Conservation (phyloP, 768 basidiomycete genomes). For the Cystobasidium ongulense region DNA sequence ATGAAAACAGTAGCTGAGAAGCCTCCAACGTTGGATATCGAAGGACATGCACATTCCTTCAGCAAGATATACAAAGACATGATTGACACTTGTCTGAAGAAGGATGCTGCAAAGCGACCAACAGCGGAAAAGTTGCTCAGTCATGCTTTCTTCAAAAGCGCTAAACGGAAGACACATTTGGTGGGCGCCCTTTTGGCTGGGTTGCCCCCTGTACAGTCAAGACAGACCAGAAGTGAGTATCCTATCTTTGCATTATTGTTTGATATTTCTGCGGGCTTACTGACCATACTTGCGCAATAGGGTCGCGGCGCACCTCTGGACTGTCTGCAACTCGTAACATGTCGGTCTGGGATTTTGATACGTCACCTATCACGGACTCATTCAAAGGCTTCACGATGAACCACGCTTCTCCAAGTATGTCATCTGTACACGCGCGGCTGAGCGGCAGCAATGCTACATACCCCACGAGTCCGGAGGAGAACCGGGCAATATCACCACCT, state of each 20-base stretch:
- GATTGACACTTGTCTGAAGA: conserved; percentile 69
- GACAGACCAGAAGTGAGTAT: conserved; percentile 36
- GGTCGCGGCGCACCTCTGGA: background rate
- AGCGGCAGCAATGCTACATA: background rate
- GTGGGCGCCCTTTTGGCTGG: conserved; percentile 59
- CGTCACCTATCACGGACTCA: background rate
- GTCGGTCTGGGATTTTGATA: conserved; percentile 24
- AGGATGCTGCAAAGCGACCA: conserved; percentile 68
- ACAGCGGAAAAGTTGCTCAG: conserved; percentile 68
- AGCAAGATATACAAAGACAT: conserved; percentile 74
- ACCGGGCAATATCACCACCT: background rate
- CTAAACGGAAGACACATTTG: conserved; percentile 71
- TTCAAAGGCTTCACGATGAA: conserved; percentile 23
- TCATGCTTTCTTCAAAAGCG: conserved; percentile 65
- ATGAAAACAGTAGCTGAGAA: conserved; percentile 72
- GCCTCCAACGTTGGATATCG: conserved; percentile 67
- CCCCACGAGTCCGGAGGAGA: background rate
- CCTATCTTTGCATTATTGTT: background rate
- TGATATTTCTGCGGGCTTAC: background rate
- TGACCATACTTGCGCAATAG: background rate
- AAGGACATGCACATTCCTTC: conserved; percentile 64
- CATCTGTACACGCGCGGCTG: background rate
- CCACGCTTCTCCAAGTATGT: background rate
- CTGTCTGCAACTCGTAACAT: background rate
- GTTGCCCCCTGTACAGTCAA: conserved; percentile 37